Evolutionary conservation across 257 asterid genomes (phyloP).

Genomic region (Nicotiana obtusifolia): DNA sequence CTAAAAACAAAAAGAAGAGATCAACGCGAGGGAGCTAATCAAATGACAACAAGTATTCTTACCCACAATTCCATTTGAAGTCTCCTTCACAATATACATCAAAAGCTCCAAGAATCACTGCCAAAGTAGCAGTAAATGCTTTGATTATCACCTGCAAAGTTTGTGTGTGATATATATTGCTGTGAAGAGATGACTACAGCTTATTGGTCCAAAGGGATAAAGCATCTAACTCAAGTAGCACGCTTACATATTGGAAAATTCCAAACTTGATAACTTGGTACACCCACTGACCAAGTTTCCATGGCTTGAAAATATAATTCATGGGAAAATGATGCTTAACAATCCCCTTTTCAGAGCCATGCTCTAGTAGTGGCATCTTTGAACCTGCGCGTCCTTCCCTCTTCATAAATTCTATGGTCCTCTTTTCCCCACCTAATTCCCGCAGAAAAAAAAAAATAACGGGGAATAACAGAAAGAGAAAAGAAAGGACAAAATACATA

Average conservation of each 20-base stretch:
- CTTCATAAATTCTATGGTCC: constrained; percentile 78
- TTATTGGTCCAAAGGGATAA: background rate
- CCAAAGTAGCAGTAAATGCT: constrained; percentile 76
- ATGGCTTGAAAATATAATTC: constrained; percentile 74
- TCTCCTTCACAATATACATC: constrained; percentile 94
- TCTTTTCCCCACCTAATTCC: constrained; percentile 56
- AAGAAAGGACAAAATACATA: background rate
- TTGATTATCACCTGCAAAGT: constrained; percentile 88
- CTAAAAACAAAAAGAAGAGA: background rate
- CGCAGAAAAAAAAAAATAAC: too few species aligned
- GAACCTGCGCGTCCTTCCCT: constrained; percentile 80
- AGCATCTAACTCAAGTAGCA: constrained; percentile 10
- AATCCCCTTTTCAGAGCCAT: constrained; percentile 72
- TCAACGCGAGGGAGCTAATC: background rate
- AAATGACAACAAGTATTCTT: constrained; percentile 22
- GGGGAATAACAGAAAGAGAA: background rate
- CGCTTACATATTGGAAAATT: constrained; percentile 93
- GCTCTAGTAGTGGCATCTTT: constrained; percentile 70
- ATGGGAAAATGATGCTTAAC: constrained; percentile 83
- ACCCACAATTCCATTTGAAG: constrained; percentile 96
- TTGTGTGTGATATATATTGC: background rate
- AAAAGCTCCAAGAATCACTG: constrained; percentile 91
- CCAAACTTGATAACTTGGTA: constrained; percentile 95
- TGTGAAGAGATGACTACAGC: background rate
- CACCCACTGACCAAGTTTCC: constrained; percentile 88